Evolutionary conservation across 2,329 filamentous ascomycete species (phyloP).

Genomic region (Xylariaceae sp.): DNA sequence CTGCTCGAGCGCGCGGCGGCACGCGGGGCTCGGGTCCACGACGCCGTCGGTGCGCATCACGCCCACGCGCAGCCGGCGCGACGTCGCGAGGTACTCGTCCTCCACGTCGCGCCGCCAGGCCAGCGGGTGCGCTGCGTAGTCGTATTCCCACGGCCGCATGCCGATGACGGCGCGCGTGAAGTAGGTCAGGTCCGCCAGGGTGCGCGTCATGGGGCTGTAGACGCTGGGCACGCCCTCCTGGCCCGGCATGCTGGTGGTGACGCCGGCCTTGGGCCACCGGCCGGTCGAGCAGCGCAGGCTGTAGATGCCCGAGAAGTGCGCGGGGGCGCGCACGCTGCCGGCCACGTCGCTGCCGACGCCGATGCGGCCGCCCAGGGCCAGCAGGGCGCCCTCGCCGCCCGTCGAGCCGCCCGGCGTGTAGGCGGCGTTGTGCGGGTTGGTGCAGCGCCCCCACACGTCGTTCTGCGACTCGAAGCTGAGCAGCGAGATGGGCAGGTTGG

Average conservation of each 20-base stretch:
- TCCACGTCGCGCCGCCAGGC: slow-evolving; percentile 62
- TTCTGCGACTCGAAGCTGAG: slow-evolving; percentile 77
- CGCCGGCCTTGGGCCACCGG: slow-evolving; percentile 79
- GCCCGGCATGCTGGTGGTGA: slow-evolving; percentile 82
- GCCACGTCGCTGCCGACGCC: slow-evolving; percentile 89
- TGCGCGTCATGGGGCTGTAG: slow-evolving; percentile 88
- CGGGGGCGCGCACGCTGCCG: slow-evolving; percentile 77
- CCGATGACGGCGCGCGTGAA: slow-evolving; percentile 71
- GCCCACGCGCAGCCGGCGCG: slow-evolving; percentile 62
- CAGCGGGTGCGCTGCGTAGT: slow-evolving; percentile 79
- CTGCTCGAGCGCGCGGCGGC: slow-evolving; percentile 64
- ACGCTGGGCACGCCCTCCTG: slow-evolving; percentile 86
- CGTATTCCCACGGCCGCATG: slow-evolving; percentile 85
- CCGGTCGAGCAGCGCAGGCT: slow-evolving; percentile 81
- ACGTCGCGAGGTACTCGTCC: slow-evolving; percentile 51
- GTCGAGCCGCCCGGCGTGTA: slow-evolving; percentile 89
- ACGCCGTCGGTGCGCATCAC: slow-evolving; percentile 74
- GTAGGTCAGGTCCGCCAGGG: slow-evolving; percentile 73
- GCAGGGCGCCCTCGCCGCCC: slow-evolving; percentile 73
- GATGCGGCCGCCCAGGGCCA: slow-evolving; percentile 77
- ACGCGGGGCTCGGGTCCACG: slow-evolving; percentile 80
- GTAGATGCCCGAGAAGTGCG: slow-evolving; percentile 86
- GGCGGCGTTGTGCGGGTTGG: slow-evolving; percentile 74
- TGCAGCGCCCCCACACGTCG: slow-evolving; percentile 72
- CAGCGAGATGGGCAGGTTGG: slow-evolving; percentile 78